Evolutionary conservation across 805 yeast species (phyloP), one percentile per base, ranked within the genome.

Genomic region (Saccharomycopsis sp.): DNA sequence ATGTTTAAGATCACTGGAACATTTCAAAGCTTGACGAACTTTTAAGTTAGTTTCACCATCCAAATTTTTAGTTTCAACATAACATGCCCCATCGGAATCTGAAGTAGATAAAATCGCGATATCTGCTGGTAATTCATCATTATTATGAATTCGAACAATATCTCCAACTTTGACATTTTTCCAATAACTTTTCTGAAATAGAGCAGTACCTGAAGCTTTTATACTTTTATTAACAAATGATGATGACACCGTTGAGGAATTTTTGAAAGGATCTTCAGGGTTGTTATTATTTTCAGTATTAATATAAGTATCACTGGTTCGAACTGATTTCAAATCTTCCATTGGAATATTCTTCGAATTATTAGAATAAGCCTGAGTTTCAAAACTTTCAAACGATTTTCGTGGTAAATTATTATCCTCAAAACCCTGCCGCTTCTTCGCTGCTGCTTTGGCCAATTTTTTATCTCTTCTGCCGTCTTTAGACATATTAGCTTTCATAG

Each of bases 111-210:
- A 57, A 27, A 83, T 60, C 38, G 82, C 67, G 11, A 79, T 59
- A 61, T 84, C 94, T 1, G 90, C 88, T 1, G 94, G 94, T 4
- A 82, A 71, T 63, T 83, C 90, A 57, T 84, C 93, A 56, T 84
- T 79, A 52, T 77, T 76, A 51, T 80, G 75, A 21, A 84, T 70
- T 55, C 89, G 68, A 21, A 84, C 71, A 40, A 84, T 66, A 54
- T 84, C 89, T 51, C 94, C 94, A 21, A 83, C 88, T 35, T 65
- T 62, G 28, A 84, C 74, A 54, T 68, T 72, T 53, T 70, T 70
- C 75, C 75, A 70, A 29, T 27, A 51, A 17, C 24, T 35, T 41
- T 47, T 45, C 21, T 32, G 41, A 33, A 51, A 51, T 7, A 28
- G 26, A 28, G 68, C 53, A 64, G 72, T 42, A 70, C 73, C 52